A percentile compares a stretch with the other conserved stretches of the same genome.
phyloP scores from a whole-genome alignment of 768 basidiomycete genomes.

The Amanita rubescens region DNA sequence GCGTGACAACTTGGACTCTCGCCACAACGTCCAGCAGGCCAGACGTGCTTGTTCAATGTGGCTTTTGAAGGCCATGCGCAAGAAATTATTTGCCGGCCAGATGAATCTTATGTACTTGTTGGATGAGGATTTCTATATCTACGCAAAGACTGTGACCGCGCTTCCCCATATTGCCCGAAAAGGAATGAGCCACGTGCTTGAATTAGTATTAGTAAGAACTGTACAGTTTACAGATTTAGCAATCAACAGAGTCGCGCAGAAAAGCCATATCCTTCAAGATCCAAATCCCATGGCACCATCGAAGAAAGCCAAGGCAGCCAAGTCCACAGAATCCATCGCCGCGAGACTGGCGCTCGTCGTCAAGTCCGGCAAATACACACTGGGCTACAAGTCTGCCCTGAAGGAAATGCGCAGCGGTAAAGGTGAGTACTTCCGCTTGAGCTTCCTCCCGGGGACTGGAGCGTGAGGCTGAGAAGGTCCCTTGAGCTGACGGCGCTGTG shows the following conservation, averaged over 20 bases:
- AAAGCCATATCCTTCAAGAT: slow-evolving; percentile 15
- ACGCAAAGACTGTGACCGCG: too few relatives aligned
- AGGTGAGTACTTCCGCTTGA: slow-evolving; percentile 52
- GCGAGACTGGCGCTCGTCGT: slow-evolving; percentile 92
- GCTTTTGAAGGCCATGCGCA: too few relatives aligned
- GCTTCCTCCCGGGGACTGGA: slow-evolving; percentile 75
- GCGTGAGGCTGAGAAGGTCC: slow-evolving; percentile 99
- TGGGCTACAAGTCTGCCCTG: slow-evolving; percentile 97
- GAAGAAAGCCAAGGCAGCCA: slow-evolving; percentile 92
- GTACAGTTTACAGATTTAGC: slow-evolving; percentile 16
- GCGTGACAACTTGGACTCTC: too few relatives aligned
- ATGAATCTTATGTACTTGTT: too few relatives aligned
- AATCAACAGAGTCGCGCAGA: slow-evolving; percentile 11
- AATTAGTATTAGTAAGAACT: slow-evolving; percentile 21
- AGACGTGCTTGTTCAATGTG: too few relatives aligned
- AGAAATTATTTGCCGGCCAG: too few relatives aligned
- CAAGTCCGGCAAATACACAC: slow-evolving; percentile 96
- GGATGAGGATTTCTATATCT: too few relatives aligned
- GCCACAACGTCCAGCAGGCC: too few relatives aligned
- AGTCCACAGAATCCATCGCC: slow-evolving; percentile 90
- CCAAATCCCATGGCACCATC: slow-evolving; percentile 70
- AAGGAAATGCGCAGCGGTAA: slow-evolving; percentile 98
- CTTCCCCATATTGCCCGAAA: too few relatives aligned
- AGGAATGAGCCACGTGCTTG: not conserved
- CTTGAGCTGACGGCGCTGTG: slow-evolving; percentile 55